Base-by-base conservation (phyloP, 2,329 filamentous ascomycete species). In the Calycina marina region DNA sequence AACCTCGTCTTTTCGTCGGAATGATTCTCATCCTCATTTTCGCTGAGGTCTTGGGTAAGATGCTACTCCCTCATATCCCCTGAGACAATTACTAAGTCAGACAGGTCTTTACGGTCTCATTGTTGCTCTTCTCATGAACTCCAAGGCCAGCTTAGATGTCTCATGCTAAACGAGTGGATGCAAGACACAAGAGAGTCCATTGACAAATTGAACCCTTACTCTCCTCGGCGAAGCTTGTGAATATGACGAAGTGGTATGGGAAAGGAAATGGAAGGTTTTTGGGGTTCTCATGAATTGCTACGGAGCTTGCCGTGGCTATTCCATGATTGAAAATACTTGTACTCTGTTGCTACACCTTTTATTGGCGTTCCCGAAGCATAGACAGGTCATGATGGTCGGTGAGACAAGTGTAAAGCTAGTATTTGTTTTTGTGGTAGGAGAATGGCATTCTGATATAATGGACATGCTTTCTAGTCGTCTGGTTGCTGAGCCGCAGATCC, bases 91-190 rank as follows among this genome's bases (percentile, higher is more conserved):
- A 34, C 54, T 57, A 40, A 56, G 31, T 30, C 8, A 14, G 20
- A 2, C 15, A 90, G 83, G 88, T 90, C 83, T 98, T 38, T 98
- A 98, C 67, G 90, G 90, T 59, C 72, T 98, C 54, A 98, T 98
- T 59, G 90, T 98, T 48, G 90, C 90, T 44, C 80, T 98, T 55
- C 77, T 98, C 56, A 98, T 98, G 92, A 98, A 96, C 81, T 93
- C 90, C 38, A 92, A 90, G 68, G 81, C 79, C 24, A 62, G 61
- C 39, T 61, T 73, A 48, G 70, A 76, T 51, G 68, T 67, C 48
- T 56, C 46, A 39, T 85, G 79, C 61, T 73, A 72, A 63, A 39
- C 27, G 26, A 18, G 25, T 27, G 31, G 28, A 15, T 18, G 24
- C 32, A 22, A 31, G 38, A 34, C 40, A 41, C 14, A 6, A 41